phyloP scores from a whole-genome alignment of 2,329 filamentous ascomycete species.

The Colletotrichum nymphaeae region DNA sequence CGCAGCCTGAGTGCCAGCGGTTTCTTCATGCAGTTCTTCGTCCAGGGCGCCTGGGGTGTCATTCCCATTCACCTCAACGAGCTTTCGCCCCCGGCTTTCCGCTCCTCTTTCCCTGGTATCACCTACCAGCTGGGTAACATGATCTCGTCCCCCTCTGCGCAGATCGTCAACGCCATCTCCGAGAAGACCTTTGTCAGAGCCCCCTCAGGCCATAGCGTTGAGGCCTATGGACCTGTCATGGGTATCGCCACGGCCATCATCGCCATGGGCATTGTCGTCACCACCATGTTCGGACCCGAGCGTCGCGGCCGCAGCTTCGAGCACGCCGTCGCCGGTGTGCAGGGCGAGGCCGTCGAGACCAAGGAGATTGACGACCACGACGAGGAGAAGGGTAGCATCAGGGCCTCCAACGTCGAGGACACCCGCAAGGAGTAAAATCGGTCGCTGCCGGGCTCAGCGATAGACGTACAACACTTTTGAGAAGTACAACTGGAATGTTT shows the following conservation, averaged over 20 bases:
- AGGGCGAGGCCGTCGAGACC: slow-evolving; percentile 37
- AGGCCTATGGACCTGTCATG: slow-evolving; percentile 82
- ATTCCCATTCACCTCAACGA: slow-evolving; percentile 82
- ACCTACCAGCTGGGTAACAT: slow-evolving; percentile 83
- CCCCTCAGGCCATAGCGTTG: slow-evolving; percentile 63
- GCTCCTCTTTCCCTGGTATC: slow-evolving; percentile 77
- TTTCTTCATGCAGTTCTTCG: slow-evolving; percentile 78
- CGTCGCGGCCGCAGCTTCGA: slow-evolving; percentile 79
- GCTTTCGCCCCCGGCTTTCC: slow-evolving; percentile 76
- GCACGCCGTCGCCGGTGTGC: slow-evolving; percentile 56
- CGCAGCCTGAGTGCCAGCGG: slow-evolving; percentile 69
- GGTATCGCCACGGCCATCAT: slow-evolving; percentile 82
- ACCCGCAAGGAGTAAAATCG: slow-evolving; percentile 13
- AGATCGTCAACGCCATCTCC: slow-evolving; percentile 81
- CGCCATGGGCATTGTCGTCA: slow-evolving; percentile 74
- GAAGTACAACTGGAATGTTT: background rate
- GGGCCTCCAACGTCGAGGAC: slow-evolving; percentile 22
- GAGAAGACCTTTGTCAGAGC: slow-evolving; percentile 70
- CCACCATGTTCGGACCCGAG: slow-evolving; percentile 78
- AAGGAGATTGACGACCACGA: slow-evolving; percentile 45
- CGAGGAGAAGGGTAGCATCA: slow-evolving; percentile 44
- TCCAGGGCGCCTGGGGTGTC: slow-evolving; percentile 75
- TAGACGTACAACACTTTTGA: background rate
- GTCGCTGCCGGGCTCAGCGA: slow-evolving; percentile 15
- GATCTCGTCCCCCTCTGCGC: slow-evolving; percentile 77